phyloP scores from a whole-genome alignment of 2,329 filamentous ascomycete species.

The Sporothrix dimorphospora region DNA sequence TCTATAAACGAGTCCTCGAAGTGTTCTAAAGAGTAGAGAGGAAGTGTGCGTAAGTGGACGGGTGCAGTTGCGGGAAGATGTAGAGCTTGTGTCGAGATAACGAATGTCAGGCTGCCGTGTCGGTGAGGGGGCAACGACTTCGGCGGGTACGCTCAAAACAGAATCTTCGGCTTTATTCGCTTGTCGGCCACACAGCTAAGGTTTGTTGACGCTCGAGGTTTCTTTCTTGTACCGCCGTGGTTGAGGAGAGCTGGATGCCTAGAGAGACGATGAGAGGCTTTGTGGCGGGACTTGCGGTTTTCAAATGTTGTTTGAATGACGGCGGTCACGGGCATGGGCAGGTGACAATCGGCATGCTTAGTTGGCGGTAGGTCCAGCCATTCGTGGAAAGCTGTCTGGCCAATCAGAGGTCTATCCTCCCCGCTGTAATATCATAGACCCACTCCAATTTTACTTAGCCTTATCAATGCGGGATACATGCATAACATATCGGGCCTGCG shows the following conservation, averaged over 20 bases:
- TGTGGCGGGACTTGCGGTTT: not conserved
- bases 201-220: not conserved
- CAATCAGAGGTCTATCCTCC: not conserved
- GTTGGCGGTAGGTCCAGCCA: not conserved
- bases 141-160: not conserved
- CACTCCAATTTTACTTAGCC: slow-evolving; percentile 20
- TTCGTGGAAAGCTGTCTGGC: not conserved
- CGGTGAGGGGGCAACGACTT: not conserved
- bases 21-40: not conserved
- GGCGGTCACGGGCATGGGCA: not conserved
- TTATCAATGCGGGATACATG: slow-evolving; percentile 17
- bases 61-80: not conserved
- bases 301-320: not conserved
- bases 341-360: slow-evolving; percentile 22
- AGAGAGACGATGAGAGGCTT: not conserved
- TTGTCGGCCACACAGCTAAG: not conserved
- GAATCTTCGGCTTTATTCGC: not conserved
- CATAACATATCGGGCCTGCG: not conserved
- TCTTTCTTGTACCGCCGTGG: not conserved
- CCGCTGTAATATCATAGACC: not conserved
- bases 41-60: not conserved
- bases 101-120: not conserved
- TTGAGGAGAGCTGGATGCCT: not conserved
- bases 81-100: not conserved
- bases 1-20: not conserved